Base-by-base conservation (phyloP, 2,329 filamentous ascomycete genomes). In the Ambrosiella cleistominuta region DNA sequence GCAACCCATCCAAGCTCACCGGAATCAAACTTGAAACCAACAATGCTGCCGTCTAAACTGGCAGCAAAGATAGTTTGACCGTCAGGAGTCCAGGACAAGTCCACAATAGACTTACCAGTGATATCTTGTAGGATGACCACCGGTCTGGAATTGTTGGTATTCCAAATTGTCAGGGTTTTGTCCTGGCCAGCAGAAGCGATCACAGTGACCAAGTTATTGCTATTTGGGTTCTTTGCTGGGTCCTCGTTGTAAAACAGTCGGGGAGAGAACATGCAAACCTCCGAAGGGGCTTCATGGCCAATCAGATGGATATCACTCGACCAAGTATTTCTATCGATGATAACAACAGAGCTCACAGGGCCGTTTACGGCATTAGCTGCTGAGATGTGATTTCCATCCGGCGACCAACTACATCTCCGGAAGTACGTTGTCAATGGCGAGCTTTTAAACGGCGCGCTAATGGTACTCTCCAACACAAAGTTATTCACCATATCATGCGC, bases 371-470 rank as follows among this genome's bases (percentile, higher is more conserved):
- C 90, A 68, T 98, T 98, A 6, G 93, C 88, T 3, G 93, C 93
- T 2, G 93, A 93, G 62, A 98, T 97, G 65, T 97, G 91, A 65
- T 91, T 90, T 7, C 93, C 93, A 68, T 98, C 93, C 0, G 93
- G 94, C 1, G 89, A 96, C 93, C 93, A 98, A 1, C 91, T 97
- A 68, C 90, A 97, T 62, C 93, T 78, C 61, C 93, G 81, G 68
- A 98, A 98, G 69, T 98, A 98, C 1, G 93, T 97, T 0, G 93
- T 98, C 7, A 98, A 75, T 3, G 93, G 93, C 1, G 90, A 96
- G 63, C 88, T 89, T 66, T 84, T 81, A 65, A 98, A 98, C 0
- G 93, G 93, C 0, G 82, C 75, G 57, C 80, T 82, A 63, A 98
- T 95, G 1, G 88, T 95, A n/a, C 85, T 84, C 68, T 97, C 93